Evolutionary conservation across 805 yeast species (phyloP).

Genomic region (Candida qinlingensis): DNA sequence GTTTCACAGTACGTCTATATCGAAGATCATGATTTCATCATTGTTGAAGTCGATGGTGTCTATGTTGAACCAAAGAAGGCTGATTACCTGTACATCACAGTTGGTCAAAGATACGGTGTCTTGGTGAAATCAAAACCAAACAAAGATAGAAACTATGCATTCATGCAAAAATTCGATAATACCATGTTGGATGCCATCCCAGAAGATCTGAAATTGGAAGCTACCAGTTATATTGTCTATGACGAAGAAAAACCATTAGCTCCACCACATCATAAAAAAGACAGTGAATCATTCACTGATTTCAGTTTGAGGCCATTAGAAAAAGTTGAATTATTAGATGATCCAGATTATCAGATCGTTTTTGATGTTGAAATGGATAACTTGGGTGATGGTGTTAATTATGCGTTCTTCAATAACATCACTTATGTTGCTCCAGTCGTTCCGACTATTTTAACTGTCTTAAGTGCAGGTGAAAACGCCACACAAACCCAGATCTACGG

Average conservation of each 20-base stretch:
- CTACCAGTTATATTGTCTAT: constrained; percentile 54
- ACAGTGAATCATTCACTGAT: constrained; percentile 26
- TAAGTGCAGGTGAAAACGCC: constrained; percentile 55
- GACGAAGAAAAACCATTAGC: constrained; percentile 31
- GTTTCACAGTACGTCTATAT: constrained; percentile 65
- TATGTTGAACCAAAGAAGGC: constrained; percentile 54
- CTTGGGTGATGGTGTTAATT: constrained; percentile 68
- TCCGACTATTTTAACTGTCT: constrained; percentile 62
- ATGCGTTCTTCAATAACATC: constrained; percentile 69
- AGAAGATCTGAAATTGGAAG: constrained; percentile 44
- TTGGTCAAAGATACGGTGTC: constrained; percentile 79
- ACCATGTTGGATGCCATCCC: constrained; percentile 72
- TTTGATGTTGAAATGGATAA: constrained; percentile 61
- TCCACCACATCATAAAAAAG: constrained; percentile 14
- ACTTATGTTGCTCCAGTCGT: constrained; percentile 63
- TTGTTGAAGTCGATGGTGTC: constrained; percentile 69
- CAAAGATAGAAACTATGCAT: constrained; percentile 45
- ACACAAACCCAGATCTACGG: constrained; percentile 65
- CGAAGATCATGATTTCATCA: constrained; percentile 66
- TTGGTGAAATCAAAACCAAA: constrained; percentile 50
- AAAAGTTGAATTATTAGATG: constrained; percentile 42
- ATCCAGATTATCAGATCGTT: constrained; percentile 57
- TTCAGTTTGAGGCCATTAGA: constrained; percentile 37
- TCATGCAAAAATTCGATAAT: constrained; percentile 57
- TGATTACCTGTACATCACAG: constrained; percentile 56